Percentiles rank a stretch among this genome's conserved stretches.
phyloP scores from a whole-genome alignment of 1,284 basidiomycete genomes.

The Baeospora myosura region DNA sequence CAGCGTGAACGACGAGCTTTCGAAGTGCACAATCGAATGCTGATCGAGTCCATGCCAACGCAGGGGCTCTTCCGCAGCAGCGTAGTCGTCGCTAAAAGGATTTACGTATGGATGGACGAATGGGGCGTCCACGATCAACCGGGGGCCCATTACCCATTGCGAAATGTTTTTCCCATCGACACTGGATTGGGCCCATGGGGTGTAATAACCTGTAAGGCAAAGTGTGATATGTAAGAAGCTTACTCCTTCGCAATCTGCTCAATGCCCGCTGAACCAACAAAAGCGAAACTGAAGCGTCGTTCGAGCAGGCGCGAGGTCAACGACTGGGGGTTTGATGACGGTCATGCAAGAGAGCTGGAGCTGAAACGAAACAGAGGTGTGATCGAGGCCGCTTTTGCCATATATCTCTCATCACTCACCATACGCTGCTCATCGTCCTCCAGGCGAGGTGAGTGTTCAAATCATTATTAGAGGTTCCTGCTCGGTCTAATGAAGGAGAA shows the following conservation, averaged over 20 bases:
- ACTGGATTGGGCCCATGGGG: not conserved
- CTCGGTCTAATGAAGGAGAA: conserved; percentile 9
- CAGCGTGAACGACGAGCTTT: too few species aligned
- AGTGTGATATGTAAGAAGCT: too few species aligned
- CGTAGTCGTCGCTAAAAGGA: too few species aligned
- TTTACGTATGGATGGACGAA: too few species aligned
- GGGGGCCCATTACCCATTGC: too few species aligned
- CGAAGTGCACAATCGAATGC: too few species aligned
- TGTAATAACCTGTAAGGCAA: too few species aligned
- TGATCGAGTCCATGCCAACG: too few species aligned
- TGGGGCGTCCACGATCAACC: too few species aligned
- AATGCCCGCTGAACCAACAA: conserved; percentile 45
- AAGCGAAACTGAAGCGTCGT: conserved; percentile 39
- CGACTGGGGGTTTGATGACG: conserved; percentile 40
- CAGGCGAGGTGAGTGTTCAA: conserved; percentile 14
- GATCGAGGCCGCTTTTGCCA: conserved; percentile 8
- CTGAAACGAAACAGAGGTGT: conserved; percentile 42
- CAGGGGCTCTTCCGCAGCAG: conserved; percentile 12
- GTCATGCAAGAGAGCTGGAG: conserved; percentile 46
- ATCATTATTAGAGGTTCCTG: not conserved
- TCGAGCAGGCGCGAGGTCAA: conserved; percentile 39
- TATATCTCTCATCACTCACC: conserved; percentile 11
- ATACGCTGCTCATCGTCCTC: not conserved
- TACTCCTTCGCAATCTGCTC: conserved; percentile 30
- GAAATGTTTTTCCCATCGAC: too few species aligned